phyloP scores from a whole-genome alignment of 164 flowering plant species.

The Pachysandra terminalis region DNA sequence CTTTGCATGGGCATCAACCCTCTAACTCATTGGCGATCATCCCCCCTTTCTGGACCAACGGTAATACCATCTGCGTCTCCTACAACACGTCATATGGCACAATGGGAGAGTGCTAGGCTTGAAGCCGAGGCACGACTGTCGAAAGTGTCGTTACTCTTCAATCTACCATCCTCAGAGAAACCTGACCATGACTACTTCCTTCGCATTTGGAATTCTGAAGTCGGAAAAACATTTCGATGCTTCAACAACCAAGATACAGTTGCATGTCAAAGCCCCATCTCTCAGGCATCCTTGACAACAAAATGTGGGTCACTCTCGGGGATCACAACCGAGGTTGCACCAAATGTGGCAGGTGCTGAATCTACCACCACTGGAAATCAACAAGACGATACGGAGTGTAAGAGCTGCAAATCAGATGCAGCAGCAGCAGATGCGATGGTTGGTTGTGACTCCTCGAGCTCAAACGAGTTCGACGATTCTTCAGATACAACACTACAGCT shows the following conservation, averaged over 20 bases:
- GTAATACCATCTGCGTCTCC: constrained; percentile 11
- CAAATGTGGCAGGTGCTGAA: constrained; percentile 6
- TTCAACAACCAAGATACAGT: constrained; percentile 16
- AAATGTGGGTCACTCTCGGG: constrained; percentile 47
- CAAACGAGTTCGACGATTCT: constrained; percentile 56
- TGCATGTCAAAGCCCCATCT: constrained; percentile 38
- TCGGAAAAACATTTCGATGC: constrained; percentile 78
- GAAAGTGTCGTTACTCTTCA: constrained; percentile 37
- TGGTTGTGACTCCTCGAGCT: constrained; percentile 53
- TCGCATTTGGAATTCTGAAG: constrained; percentile 81
- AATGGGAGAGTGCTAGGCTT: constrained; percentile 84
- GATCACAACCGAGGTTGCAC: constrained; percentile 23
- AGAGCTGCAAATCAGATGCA: constrained; percentile 25
- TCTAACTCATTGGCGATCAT: constrained; percentile 50
- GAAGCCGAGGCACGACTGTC: constrained; percentile 78
- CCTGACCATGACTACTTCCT: constrained; percentile 55
- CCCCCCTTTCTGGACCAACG: background rate
- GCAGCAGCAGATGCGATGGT: constrained; percentile 15
- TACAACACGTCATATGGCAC: constrained; percentile 70
- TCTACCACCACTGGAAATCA: constrained; percentile 14
- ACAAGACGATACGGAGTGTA: constrained; percentile 30
- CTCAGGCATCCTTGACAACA: constrained; percentile 52
- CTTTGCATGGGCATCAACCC: constrained; percentile 63
- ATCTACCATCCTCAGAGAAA: constrained; percentile 8
- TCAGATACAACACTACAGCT: constrained; percentile 63